Evolutionary conservation across 2,329 filamentous ascomycete genomes (phyloP).

Genomic region (Volutella citrinella): DNA sequence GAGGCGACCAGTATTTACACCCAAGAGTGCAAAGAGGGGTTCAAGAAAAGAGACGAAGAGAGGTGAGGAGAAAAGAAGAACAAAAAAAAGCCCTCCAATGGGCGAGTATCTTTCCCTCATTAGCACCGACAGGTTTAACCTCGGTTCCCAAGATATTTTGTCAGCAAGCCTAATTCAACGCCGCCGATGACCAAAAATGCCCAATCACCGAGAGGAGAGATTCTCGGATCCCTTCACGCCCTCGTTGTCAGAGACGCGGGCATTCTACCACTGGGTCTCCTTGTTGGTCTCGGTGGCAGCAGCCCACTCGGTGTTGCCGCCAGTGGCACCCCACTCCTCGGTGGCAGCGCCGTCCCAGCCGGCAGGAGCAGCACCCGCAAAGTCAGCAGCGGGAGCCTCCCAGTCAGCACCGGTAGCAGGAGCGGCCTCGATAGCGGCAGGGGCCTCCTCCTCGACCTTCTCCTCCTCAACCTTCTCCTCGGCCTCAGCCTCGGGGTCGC

Average conservation of each 20-base stretch:
- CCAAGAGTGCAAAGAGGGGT: too few relatives aligned
- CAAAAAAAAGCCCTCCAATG: slow-evolving; percentile 20
- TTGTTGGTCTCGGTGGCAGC: slow-evolving; percentile 55
- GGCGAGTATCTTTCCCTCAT: slow-evolving; percentile 99
- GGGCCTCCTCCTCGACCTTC: slow-evolving; percentile 92
- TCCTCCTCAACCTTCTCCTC: slow-evolving; percentile 96
- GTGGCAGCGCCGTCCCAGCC: slow-evolving; percentile 57
- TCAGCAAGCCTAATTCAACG: slow-evolving; percentile 25
- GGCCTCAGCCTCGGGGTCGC: slow-evolving; percentile 98
- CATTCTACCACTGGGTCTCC: slow-evolving; percentile 52
- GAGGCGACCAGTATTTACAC: too few relatives aligned
- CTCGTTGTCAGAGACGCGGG: slow-evolving; percentile 17
- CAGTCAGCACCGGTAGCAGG: slow-evolving; percentile 71
- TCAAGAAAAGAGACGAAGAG: slow-evolving; percentile 13
- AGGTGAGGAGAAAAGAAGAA: slow-evolving; percentile 15
- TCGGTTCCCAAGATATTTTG: slow-evolving; percentile 26
- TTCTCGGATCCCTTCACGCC: slow-evolving; percentile 2
- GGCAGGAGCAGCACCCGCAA: slow-evolving; percentile 57
- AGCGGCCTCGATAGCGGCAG: slow-evolving; percentile 81
- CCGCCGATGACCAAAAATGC: slow-evolving; percentile 24
- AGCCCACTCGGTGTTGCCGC: slow-evolving; percentile 68
- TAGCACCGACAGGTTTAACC: slow-evolving; percentile 71
- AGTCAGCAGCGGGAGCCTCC: slow-evolving; percentile 75
- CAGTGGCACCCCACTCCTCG: slow-evolving; percentile 63
- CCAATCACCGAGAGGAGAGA: neutral